Evolutionary conservation across 306 rosid species (phyloP).

Genomic region (Corylus heterophylla): DNA sequence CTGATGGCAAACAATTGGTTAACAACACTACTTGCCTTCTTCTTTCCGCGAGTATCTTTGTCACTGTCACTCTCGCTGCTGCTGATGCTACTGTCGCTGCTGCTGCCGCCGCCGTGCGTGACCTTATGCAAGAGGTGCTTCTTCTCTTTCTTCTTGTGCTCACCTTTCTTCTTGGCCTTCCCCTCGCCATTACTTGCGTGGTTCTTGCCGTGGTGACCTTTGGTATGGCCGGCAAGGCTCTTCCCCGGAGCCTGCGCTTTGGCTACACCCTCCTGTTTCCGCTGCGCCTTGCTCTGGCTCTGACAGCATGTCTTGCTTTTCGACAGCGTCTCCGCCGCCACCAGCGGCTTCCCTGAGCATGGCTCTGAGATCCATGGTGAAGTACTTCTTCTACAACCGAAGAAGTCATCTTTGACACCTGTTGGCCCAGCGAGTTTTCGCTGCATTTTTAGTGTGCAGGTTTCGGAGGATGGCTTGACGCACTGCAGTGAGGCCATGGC

Average conservation of each 20-base stretch:
- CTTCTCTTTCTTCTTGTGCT: conserved; percentile 2
- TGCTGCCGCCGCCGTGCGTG: conserved; percentile 14
- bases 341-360: background rate
- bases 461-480: conserved; percentile 14
- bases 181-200: background rate
- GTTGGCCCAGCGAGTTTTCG: background rate
- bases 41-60: background rate
- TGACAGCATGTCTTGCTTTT: background rate
- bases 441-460: conserved; percentile 21
- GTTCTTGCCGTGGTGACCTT: background rate
- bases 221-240: background rate
- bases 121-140: conserved; percentile 19
- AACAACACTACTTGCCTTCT: conserved; percentile 16
- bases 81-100: background rate
- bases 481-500: conserved; percentile 37
- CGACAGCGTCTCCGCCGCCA: background rate
- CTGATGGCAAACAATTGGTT: no score
- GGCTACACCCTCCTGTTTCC: background rate
- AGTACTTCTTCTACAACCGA: background rate
- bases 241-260: background rate
- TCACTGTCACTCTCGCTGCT: conserved; percentile 26
- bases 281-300: background rate
- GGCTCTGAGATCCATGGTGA: background rate
- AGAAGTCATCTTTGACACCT: conserved; percentile 12
- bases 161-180: background rate